A percentile compares a stretch with the other conserved stretches of the same genome.
Conservation (phyloP, 164 flowering plant genomes). For the Vitis cinerea region DNA sequence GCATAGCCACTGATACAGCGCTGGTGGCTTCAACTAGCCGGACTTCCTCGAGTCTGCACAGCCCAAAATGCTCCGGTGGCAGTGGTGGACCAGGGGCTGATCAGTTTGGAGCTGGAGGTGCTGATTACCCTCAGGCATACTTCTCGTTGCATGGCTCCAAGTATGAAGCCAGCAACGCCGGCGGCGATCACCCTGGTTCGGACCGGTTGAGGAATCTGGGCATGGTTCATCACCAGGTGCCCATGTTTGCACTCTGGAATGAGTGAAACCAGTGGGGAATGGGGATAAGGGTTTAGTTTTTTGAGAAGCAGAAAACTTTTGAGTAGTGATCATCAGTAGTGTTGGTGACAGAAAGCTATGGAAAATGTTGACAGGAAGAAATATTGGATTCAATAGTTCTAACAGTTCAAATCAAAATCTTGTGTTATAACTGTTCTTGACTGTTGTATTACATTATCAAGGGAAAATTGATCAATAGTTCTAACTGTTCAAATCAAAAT, state of each 20-base stretch:
- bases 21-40: slow-evolving; percentile 17
- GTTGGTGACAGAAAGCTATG: too few species aligned
- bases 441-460: too few species aligned
- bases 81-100: neutral
- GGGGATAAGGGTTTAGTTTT: too few species aligned
- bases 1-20: neutral
- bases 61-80: slow-evolving; percentile 23
- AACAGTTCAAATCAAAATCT: too few species aligned
- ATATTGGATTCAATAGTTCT: too few species aligned
- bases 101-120: slow-evolving; percentile 18
- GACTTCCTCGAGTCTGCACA: slow-evolving; percentile 19
- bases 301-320: too few species aligned
- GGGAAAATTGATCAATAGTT: too few species aligned
- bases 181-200: neutral
- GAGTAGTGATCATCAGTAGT: neutral
- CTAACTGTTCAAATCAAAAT: too few species aligned
- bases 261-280: slow-evolving; percentile 12
- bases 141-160: slow-evolving; percentile 31
- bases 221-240: slow-evolving; percentile 44
- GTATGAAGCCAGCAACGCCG: slow-evolving; percentile 20
- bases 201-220: slow-evolving; percentile 20
- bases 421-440: too few species aligned
- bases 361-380: too few species aligned
- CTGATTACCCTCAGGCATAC: slow-evolving; percentile 22
- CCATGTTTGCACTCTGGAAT: slow-evolving; percentile 64